Base-by-base conservation (phyloP, 202 grass and related monocot species). In the Cymbopogon flexuosus region DNA sequence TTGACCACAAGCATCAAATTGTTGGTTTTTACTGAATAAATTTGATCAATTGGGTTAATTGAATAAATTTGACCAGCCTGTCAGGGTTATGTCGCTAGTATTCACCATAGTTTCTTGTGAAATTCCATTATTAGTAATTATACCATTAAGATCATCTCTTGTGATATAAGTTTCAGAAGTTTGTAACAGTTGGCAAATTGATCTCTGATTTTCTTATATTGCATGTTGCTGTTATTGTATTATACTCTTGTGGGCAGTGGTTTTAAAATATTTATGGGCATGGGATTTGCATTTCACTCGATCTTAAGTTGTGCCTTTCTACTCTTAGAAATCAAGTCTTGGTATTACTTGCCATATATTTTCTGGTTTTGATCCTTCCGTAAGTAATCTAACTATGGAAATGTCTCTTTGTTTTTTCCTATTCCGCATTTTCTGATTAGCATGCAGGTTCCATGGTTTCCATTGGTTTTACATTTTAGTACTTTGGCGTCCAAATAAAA, bases 401-500 rank as follows among this genome's bases (percentile, higher is more conserved):
- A 56, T 61, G 29, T 36, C 6, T 65, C 27, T 76, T 66, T 37
- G 15, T 75, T 79, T 76, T 47, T 15, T 5, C 45, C 29, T 78
- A 65, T 72, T 83, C 18, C 27, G 3, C 6, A 60, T 68, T 43
- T 79, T 34, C 59, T 77, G 14, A 16, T 39, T 81, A 73, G 30
- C 60, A 49, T 59, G 58, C 30, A 6, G 37, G 10, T 43, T 86
- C 72, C 16, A 21, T 30, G 69, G 70, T 37, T 81, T 68, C 70
- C 73, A 36, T 33, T 75, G 45, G 62, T 80, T 79, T 75, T 11
- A 24, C 0, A 0, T 24, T 11, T 0, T 7, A 33, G 31, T 33
- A 40, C 37, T 40, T 40, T 81, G 74, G 70, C 58, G 21, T 80
- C 22, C 33, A 29, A 76, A 52, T 33, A 63, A 51, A 86, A 81